Base-by-base conservation (phyloP, 345 rosid genomes). In the Brassica cretica region DNA sequence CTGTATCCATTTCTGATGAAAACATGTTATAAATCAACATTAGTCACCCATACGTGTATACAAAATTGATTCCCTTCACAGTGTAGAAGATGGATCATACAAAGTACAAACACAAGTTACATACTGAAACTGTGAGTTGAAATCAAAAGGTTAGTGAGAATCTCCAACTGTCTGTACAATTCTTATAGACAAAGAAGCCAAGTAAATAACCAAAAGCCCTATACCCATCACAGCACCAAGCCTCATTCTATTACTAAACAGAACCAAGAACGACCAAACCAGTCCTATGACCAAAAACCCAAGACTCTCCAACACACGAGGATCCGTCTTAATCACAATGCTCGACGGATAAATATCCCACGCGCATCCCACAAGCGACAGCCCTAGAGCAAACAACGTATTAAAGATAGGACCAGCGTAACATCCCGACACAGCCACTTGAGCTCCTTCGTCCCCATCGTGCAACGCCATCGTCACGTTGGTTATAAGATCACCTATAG, bases 401-500 rank as follows among this genome's bases (percentile, higher is more conserved):
- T 95, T 90, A 66, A 95, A 95, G 90, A 95, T 86, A 2, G 98
- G 97, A 29, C 98, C 98, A 0, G 97, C 99, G 35, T 92, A 91
- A 85, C 96, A 93, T 25, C 99, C 99, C 0, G 99, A 87, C 33
- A 91, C 86, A 3, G 98, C 98, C 12, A 89, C 87, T 44, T 95
- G 98, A 32, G 81, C 88, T 58, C 99, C 96, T 18, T 91, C 88
- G 19, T 86, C 70, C 15, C 98, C 99, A 27, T 91, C 96, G 55
- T 90, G 85, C 46, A 88, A 2, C 0, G 97, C 93, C 98, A 95
- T 84, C 0, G 99, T 86, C 29, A 86, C 87, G 33, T 93, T 93
- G 0, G 97, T 87, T 58, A 91, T 87, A 68, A 95, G 82, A 80
- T 95, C 99, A 12, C 98, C 97, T 0, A 90, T 81, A 1, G 97